phyloP scores from a whole-genome alignment of 495 filamentous ascomycete genomes.

The Acidiella bohemica region DNA sequence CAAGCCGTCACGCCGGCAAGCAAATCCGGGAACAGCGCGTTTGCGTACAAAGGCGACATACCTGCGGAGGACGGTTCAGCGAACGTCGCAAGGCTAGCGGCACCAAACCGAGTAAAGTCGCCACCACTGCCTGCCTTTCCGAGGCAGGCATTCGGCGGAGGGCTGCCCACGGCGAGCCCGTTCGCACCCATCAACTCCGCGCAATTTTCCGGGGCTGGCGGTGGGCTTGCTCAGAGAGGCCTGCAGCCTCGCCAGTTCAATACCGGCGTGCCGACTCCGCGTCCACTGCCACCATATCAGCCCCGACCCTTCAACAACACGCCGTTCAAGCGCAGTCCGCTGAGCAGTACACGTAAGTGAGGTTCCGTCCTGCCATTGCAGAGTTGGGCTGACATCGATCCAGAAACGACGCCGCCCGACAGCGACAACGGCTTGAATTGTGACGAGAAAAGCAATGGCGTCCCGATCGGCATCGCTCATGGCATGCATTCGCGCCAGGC shows the following conservation, averaged over 20 bases:
- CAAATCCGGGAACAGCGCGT: neutral
- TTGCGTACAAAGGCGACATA: slow-evolving; percentile 11
- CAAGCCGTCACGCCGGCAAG: neutral
- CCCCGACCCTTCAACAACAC: slow-evolving; percentile 3
- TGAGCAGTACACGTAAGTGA: slow-evolving; percentile 12
- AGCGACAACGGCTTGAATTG: slow-evolving; percentile 3
- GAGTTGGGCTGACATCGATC: neutral
- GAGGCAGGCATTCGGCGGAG: slow-evolving; percentile 2
- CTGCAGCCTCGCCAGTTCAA: slow-evolving; percentile 1
- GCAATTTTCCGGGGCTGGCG: slow-evolving; percentile 8
- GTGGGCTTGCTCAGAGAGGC: neutral
- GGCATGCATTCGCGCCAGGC: slow-evolving; percentile 2
- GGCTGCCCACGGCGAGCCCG: neutral
- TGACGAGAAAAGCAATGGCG: neutral
- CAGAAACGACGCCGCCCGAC: slow-evolving; percentile 6
- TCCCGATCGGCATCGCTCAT: neutral
- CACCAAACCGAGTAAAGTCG: slow-evolving; percentile 2
- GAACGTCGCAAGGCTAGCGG: neutral
- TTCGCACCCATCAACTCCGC: slow-evolving; percentile 3
- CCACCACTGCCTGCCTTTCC: slow-evolving; percentile 5
- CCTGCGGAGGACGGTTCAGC: slow-evolving; percentile 4
- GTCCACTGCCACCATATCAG: neutral
- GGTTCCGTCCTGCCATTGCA: neutral
- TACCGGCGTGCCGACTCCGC: neutral
- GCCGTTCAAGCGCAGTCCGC: slow-evolving; percentile 9